Base-by-base conservation (phyloP, 495 filamentous ascomycete species). In the Neurospora sp. region DNA sequence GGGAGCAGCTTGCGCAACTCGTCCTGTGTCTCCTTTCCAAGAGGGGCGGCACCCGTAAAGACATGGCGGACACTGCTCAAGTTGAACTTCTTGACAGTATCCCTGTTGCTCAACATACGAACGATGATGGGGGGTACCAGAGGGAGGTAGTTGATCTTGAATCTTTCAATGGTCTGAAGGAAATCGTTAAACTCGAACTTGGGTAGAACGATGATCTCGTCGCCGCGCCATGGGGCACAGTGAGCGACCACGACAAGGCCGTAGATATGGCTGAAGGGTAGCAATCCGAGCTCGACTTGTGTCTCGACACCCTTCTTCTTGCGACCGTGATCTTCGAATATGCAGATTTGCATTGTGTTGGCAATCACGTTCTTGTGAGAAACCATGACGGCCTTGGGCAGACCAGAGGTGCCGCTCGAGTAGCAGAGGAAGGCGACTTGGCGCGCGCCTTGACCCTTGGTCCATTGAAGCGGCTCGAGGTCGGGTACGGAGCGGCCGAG, bases 301-400 rank as follows among this genome's bases (percentile, higher is more conserved):
- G 87, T 89, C 40, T 82, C 81, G 65, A 82, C 72, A 10, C 83
- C 82, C 1, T 77, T 74, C 39, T 84, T 76, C 41, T 76, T 81
- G 45, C 81, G 74, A 5, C 77, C 73, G 1, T 81, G 74, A n/a
- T 81, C 77, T 40, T 95, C 91, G 73, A 82, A 89, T 14, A 84
- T 79, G 20, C 77, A 73, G 71, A 90, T 85, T 76, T 94, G 91
- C 76, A 96, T 78, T 1, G 88, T 86, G 76, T 97, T 97, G 39
- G 93, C 89, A 69, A 97, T 97, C 20, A 97, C 91, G 78, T 97
- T 97, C 17, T 84, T 82, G 81, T 97, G 94, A 16, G 93, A 91
- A 74, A 97, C 93, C 93, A 94, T 97, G 44, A 96, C 94, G 37
- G 93, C 94, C 93, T 97, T 97, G 90, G 94, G 94, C 68, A 97